Evolutionary conservation across 495 filamentous ascomycete species (phyloP).

Genomic region (Talaromyces adpressus): DNA sequence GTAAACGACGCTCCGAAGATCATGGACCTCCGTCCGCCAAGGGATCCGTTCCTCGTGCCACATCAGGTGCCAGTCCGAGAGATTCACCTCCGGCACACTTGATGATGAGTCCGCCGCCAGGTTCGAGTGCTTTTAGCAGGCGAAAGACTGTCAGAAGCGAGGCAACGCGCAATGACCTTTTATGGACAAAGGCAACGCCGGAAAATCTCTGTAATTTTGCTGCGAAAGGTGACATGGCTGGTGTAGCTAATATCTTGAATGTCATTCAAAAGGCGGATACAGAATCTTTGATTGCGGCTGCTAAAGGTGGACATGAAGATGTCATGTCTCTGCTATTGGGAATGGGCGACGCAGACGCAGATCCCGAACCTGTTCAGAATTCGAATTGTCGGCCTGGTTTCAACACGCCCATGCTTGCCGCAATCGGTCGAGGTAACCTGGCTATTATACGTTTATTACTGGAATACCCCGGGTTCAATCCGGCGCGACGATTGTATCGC

Average conservation of each 20-base stretch:
- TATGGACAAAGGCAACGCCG: conserved; percentile 54
- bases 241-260: conserved; percentile 72
- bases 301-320: conserved; percentile 83
- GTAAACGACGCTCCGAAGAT: conserved; percentile 59
- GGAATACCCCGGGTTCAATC: conserved; percentile 70
- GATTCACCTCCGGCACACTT: conserved; percentile 47
- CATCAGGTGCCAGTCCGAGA: conserved; percentile 60
- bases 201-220: conserved; percentile 76
- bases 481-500: conserved; percentile 56
- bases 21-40: conserved; percentile 40
- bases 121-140: conserved; percentile 25
- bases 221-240: conserved; percentile 72
- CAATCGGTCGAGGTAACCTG: conserved; percentile 84
- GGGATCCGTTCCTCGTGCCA: conserved; percentile 56
- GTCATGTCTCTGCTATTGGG: conserved; percentile 81
- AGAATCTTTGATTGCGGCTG: conserved; percentile 80
- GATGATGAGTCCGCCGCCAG: conserved; percentile 41
- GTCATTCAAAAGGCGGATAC: conserved; percentile 71
- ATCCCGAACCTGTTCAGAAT: conserved; percentile 57
- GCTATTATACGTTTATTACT: conserved; percentile 75
- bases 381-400: conserved; percentile 42
- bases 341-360: conserved; percentile 69
- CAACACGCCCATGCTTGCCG: conserved; percentile 87
- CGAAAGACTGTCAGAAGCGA: conserved; percentile 53
- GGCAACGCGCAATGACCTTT: conserved; percentile 51